Base-by-base conservation (phyloP, 768 basidiomycete species). In the Suillus clintonianus region DNA sequence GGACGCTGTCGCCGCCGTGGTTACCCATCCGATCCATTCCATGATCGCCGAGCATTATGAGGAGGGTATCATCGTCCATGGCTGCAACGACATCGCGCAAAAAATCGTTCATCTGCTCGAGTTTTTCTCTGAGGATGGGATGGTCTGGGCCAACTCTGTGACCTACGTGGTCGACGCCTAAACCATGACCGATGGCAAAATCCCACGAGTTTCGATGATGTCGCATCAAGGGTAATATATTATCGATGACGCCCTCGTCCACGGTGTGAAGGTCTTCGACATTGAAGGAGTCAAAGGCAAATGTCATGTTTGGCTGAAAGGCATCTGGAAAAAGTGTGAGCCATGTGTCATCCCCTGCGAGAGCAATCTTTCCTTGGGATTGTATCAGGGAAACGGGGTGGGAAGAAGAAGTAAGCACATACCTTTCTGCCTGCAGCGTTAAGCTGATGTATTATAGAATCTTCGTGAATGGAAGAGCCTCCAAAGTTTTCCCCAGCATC, bases 261-360 rank as follows among this genome's bases (percentile, higher is more conserved):
- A 99, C 97, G 0, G 94, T 90, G 71, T 99, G 95, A 3, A 99
- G 82, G 73, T 99, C 97, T 75, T 99, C 97, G 64, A 99, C 97
- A 75, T 99, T 95, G 83, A 99, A 99, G 0, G 95, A 97, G 76
- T 97, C 96, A 72, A 88, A 99, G 0, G 96, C 90, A 71, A 87
- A 90, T 1, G 90, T 82, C 81, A 91, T 86, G 70, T 92, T 88
- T 15, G 80, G 75, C 32, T 84, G 80, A 68, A 97, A 95, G 7
- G 86, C 78, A 60, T 84, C 78, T 0, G 95, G 94, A 71, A 95
- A 99, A 14, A 96, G 85, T 1, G 89, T 85, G 76, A 91, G 86
- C 97, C 97, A 99, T 0, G 97, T 99, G 74, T 99, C 94, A 70
- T 99, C 97, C 0, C 97, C 97, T 89, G 94, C 94, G 74, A 98